Conservation (phyloP, 163 green algal species). For the Chlamydomonas reinhardtii region DNA sequence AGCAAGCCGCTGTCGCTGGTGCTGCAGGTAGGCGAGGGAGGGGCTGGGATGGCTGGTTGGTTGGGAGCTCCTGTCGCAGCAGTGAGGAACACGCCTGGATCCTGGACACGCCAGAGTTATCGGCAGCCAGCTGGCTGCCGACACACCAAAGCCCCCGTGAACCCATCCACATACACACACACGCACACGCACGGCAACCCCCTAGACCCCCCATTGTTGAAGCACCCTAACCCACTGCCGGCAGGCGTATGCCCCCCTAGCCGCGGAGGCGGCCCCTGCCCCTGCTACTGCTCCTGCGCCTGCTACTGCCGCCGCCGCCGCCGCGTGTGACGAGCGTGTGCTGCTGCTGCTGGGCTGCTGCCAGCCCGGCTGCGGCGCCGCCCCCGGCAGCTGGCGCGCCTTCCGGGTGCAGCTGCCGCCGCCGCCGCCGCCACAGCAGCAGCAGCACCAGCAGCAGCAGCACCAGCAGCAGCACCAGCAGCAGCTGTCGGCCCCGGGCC, state of each 20-base stretch:
- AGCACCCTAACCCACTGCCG: too few species aligned
- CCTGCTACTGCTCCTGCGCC: neutral
- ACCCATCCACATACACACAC: too few species aligned
- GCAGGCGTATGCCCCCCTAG: neutral
- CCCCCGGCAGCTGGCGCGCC: conserved; percentile 50
- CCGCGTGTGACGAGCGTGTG: conserved; percentile 2
- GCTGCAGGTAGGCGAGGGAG: conserved; percentile 40
- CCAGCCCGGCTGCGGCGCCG: conserved; percentile 51
- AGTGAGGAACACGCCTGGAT: too few species aligned
- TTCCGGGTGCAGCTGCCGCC: conserved; percentile 49
- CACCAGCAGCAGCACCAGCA: too few species aligned
- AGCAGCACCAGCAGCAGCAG: neutral
- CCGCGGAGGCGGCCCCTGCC: neutral
- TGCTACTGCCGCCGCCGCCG: neutral
- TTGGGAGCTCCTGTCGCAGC: too few species aligned
- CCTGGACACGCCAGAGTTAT: too few species aligned
- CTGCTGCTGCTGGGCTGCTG: conserved; percentile 59
- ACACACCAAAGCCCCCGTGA: too few species aligned
- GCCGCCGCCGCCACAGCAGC: neutral
- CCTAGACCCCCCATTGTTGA: too few species aligned
- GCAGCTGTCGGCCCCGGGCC: conserved; percentile 38
- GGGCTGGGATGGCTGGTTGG: too few species aligned
- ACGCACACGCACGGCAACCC: too few species aligned
- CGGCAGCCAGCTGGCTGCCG: too few species aligned
- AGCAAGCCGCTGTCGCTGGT: conserved; percentile 47